Base-by-base conservation (phyloP, 163 green algal species). In the Trebouxiophyceae sp. region DNA sequence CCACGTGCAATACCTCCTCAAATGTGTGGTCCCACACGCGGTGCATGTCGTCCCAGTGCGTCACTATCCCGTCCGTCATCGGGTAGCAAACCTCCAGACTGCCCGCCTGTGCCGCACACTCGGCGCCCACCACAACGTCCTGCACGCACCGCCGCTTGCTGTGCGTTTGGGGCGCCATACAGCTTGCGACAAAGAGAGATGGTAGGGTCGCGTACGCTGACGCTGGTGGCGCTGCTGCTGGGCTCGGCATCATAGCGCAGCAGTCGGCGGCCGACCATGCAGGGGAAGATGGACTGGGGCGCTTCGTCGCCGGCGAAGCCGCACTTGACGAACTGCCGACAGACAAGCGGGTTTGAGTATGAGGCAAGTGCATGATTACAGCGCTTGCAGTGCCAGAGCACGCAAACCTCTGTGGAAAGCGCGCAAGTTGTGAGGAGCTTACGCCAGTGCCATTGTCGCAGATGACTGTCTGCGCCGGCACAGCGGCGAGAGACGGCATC, bases 61-160 rank as follows among this genome's bases (percentile, higher is more conserved):
- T 78, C 20, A 93, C 81, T 23, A 90, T 67, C 12, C 84, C 83
- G 33, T 88, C 87, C 28, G 32, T 72, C n/a, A 91, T 70, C 7
- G 86, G 86, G 54, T 91, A 91, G 27, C 23, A 74, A 45, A 92
- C 71, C 62, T 92, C 76, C 54, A 91, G 68, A 47, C 80, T 68
- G 26, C 84, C 72, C 20, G 81, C 77, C 7, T 81, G 26, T 22
- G 59, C 57, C 26, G 71, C 65, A 29, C 78, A 83, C 58, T 81
- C 78, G 1, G 62, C 22, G 2, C 81, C 85, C 16, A 92, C 72
- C 2, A 85, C 64, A 8, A 87, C 57, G 4, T 84, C 70, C 78
- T 87, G 70, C 63, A 60, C 19, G 30, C 57, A 50, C 39, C 8
- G 8, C 8, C 39, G 8, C 39, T 16, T 50, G 8, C 39, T 50